Conservation (phyloP, 2,329 filamentous ascomycete species). For the Exophiala phaeomuriformis region DNA sequence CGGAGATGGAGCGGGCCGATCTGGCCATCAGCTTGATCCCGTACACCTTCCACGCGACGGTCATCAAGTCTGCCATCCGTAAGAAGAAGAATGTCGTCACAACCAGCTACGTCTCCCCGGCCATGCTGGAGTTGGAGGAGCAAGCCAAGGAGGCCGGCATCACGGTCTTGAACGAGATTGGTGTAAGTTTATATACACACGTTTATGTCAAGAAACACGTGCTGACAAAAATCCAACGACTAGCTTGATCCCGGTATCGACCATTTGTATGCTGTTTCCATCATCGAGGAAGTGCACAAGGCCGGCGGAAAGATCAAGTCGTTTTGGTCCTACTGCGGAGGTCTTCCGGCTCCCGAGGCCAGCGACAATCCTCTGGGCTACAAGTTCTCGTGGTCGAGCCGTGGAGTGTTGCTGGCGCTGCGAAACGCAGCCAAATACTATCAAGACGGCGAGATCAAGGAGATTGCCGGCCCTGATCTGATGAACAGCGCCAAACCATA, state of each 20-base stretch:
- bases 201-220: no score
- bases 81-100: conserved; percentile 96
- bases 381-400: conserved; percentile 27
- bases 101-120: conserved; percentile 84
- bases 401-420: conserved; percentile 81
- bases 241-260: conserved; percentile 31
- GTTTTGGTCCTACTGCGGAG: conserved; percentile 81
- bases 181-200: conserved; percentile 41
- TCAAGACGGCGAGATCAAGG: conserved; percentile 64
- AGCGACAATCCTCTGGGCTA: neutral
- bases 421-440: conserved; percentile 79
- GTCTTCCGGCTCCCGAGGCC: conserved; percentile 52
- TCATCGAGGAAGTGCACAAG: conserved; percentile 78
- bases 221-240: neutral
- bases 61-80: conserved; percentile 89
- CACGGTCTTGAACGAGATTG: conserved; percentile 97
- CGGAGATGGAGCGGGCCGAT: conserved; percentile 70
- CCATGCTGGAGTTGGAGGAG: conserved; percentile 82
- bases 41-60: conserved; percentile 78
- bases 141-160: conserved; percentile 83
- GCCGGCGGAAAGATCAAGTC: conserved; percentile 75
- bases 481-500: conserved; percentile 88
- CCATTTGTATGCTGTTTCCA: conserved; percentile 71
- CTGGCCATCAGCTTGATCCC: conserved; percentile 78
- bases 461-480: conserved; percentile 46